These are phyloP conservation scores for Colletotrichum chrysophilum DNA, from an alignment of 2,329 filamentous ascomycete genomes.

Conservation along the genomic window DNA sequence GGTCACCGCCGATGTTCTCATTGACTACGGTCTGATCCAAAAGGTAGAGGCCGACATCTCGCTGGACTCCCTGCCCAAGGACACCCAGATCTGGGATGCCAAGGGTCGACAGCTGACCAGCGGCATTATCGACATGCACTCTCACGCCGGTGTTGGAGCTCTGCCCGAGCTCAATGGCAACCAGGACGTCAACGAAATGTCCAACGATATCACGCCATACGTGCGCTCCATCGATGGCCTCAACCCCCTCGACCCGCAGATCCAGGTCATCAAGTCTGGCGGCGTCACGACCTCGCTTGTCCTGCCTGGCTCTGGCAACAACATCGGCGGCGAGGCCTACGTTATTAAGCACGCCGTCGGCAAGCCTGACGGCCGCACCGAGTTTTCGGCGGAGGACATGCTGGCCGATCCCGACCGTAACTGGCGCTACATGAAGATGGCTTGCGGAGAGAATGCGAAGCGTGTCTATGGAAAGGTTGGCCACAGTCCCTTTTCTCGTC, in stretches of 20 bases:
- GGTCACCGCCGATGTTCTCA: conserved; percentile 63
- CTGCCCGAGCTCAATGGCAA: conserved; percentile 61
- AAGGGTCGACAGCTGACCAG: conserved; percentile 66
- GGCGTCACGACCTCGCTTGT: conserved; percentile 74
- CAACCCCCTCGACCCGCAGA: conserved; percentile 67
- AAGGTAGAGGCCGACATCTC: conserved; percentile 53
- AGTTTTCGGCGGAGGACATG: conserved; percentile 68
- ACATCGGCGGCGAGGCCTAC: conserved; percentile 74
- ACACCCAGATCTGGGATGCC: conserved; percentile 61
- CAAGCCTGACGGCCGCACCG: conserved; percentile 60
- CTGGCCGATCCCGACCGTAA: conserved; percentile 68
- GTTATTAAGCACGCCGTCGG: conserved; percentile 73
- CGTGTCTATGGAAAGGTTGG: conserved; percentile 61
- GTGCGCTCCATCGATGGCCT: conserved; percentile 71
- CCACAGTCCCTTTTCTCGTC: conserved; percentile 61
- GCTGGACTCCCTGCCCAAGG: conserved; percentile 44
- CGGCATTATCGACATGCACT: conserved; percentile 77
- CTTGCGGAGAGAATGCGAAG: conserved; percentile 75
- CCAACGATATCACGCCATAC: conserved; percentile 69
- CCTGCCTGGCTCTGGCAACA: conserved; percentile 73
- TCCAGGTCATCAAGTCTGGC: conserved; percentile 73
- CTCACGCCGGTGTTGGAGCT: conserved; percentile 65
- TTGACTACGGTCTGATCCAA: conserved; percentile 67
- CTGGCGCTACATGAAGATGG: conserved; percentile 80
- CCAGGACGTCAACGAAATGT: conserved; percentile 68